These are phyloP conservation scores for Rutstroemia sp. DNA, from an alignment of 2,329 filamentous ascomycete species.

Conservation along the genomic window DNA sequence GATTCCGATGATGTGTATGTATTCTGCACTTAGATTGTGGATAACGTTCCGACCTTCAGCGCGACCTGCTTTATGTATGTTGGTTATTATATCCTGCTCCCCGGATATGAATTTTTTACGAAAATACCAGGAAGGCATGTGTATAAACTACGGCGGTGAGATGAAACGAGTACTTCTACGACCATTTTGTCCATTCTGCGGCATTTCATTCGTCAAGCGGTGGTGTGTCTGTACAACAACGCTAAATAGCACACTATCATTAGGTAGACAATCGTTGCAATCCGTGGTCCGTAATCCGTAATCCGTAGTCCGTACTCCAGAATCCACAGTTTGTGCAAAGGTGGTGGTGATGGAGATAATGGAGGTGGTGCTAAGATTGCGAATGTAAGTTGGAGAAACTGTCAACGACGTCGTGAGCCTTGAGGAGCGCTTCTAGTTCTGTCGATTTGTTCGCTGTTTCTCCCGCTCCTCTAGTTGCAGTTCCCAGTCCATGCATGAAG, in stretches of 20 bases:
- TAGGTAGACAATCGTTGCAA: neutral
- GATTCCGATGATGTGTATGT: conserved; percentile 4
- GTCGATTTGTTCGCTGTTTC: too few species aligned
- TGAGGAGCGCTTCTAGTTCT: too few species aligned
- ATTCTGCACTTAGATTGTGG: neutral
- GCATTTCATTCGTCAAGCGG: neutral
- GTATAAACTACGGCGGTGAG: neutral
- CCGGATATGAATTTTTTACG: neutral
- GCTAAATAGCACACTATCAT: neutral
- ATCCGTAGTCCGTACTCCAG: too few species aligned
- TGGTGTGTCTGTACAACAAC: neutral
- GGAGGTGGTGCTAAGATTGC: too few species aligned
- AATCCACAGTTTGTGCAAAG: too few species aligned
- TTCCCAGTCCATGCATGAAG: too few species aligned
- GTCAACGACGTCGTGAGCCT: too few species aligned
- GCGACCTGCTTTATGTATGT: neutral
- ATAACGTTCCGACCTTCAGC: neutral
- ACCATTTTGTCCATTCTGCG: too few species aligned
- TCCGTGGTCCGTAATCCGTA: too few species aligned
- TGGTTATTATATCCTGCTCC: neutral
- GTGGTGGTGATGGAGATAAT: too few species aligned
- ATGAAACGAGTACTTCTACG: neutral
- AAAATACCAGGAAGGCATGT: neutral
- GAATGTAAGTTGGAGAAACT: too few species aligned
- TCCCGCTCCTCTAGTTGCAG: too few species aligned